A percentile compares a stretch with the other conserved stretches of the same genome.
phyloP scores from a whole-genome alignment of 495 filamentous ascomycete species.

The Trichoderma orchidacearum region DNA sequence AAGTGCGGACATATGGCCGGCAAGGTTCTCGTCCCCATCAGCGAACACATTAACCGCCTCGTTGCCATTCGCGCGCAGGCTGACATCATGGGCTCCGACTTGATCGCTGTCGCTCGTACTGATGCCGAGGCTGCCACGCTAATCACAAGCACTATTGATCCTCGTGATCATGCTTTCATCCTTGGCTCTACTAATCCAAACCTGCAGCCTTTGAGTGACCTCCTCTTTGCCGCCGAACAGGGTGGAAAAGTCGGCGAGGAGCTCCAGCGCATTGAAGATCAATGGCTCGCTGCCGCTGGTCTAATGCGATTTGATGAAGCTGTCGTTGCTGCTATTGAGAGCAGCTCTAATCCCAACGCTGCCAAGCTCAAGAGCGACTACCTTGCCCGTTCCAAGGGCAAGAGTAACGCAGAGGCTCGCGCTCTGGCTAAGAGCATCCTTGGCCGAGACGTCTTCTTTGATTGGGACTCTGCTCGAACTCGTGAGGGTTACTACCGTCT shows the following conservation, averaged over 20 bases:
- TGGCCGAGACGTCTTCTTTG: conserved; percentile 73
- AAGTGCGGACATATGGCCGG: conserved; percentile 99
- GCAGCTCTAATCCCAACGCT: conserved; percentile 26
- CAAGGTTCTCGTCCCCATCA: conserved; percentile 94
- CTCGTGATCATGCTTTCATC: conserved; percentile 89
- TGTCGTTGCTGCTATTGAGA: conserved; percentile 68
- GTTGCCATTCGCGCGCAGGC: conserved; percentile 95
- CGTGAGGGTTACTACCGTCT: conserved; percentile 91
- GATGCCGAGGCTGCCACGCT: conserved; percentile 97
- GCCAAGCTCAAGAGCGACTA: conserved; percentile 65
- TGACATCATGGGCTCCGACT: conserved; percentile 93
- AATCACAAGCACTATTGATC: conserved; percentile 91
- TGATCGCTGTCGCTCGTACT: conserved; percentile 83
- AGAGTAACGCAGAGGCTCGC: conserved; percentile 67
- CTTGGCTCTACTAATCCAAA: conserved; percentile 75
- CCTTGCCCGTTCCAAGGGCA: conserved; percentile 53
- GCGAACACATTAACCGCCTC: conserved; percentile 95
- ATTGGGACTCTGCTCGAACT: conserved; percentile 87
- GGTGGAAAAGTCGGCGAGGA: conserved; percentile 68
- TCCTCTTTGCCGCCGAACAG: conserved; percentile 78
- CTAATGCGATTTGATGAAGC: conserved; percentile 88
- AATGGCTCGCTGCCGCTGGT: conserved; percentile 68
- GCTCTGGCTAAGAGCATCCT: conserved; percentile 72
- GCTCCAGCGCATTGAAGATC: conserved; percentile 86
- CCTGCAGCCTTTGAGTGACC: conserved; percentile 72